phyloP scores from a whole-genome alignment of 2,329 filamentous ascomycete species.

The Monosporascus sp. region DNA sequence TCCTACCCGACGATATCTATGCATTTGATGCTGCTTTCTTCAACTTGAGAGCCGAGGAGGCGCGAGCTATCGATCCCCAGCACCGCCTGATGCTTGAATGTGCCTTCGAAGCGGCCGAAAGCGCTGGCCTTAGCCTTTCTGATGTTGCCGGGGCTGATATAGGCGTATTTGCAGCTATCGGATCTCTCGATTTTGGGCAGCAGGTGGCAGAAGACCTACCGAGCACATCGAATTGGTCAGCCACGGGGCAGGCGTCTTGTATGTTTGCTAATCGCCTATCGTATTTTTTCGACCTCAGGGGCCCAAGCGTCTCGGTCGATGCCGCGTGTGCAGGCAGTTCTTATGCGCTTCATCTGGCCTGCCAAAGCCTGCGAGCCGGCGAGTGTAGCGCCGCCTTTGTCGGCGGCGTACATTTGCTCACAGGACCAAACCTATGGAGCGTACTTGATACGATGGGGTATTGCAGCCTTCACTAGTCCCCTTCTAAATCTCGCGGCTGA shows the following conservation, averaged over 20 bases:
- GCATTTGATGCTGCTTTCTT: background rate
- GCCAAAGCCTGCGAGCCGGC: slow-evolving; percentile 2
- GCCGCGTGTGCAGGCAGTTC: slow-evolving; percentile 5
- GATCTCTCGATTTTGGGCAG: background rate
- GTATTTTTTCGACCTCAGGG: slow-evolving; percentile 6
- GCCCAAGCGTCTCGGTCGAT: slow-evolving; percentile 6
- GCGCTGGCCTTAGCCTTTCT: slow-evolving; percentile 12
- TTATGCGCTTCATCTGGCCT: slow-evolving; percentile 3
- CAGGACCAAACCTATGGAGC: slow-evolving; percentile 1
- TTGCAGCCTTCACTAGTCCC: too few species aligned
- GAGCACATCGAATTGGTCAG: background rate
- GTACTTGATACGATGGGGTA: background rate
- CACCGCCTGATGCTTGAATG: slow-evolving; percentile 26
- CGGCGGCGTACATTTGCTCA: background rate
- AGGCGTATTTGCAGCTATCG: slow-evolving; percentile 8
- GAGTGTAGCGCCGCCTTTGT: slow-evolving; percentile 3
- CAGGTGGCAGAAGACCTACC: background rate
- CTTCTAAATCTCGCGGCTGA: too few species aligned
- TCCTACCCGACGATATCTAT: background rate
- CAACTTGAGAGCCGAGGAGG: background rate
- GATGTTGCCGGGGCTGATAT: slow-evolving; percentile 4
- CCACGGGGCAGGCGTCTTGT: slow-evolving; percentile 2
- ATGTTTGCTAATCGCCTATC: slow-evolving; percentile 9
- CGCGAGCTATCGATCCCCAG: slow-evolving; percentile 17
- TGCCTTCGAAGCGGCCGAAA: slow-evolving; percentile 26